Evolutionary conservation across 768 basidiomycete species (phyloP), one percentile per base, ranked within the genome.

Genomic region (Amanita jacksonii): DNA sequence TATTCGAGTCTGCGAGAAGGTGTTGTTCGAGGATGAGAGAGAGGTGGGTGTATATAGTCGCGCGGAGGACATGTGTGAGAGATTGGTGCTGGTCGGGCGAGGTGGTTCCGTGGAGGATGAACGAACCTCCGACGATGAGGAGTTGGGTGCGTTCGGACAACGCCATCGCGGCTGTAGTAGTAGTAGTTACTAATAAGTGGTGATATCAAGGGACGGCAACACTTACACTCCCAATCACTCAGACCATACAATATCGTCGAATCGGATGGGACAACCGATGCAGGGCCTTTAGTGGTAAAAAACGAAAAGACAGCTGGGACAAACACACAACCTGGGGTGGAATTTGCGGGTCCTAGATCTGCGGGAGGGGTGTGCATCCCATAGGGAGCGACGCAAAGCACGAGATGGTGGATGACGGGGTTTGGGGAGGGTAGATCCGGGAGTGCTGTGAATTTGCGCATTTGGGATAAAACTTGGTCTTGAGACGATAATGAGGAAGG

Each of bases 11-110:
- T 3, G 60, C 43, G 22, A 82, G 65, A 4, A 81, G 56, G 28
- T 72, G 67, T 53, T 81, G 78, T 52, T 83, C 81, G 12, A 83
- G 71, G 3, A 78, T 48, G 25, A 80, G 65, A 1, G 78, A 76
- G 1, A 80, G 65, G 51, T 78, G 73, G 7, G 68, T 54, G 54
- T 76, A 81, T 12, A 76, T 59, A 0, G 70, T 53, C 8, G 82
- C 51, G 12, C 73, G 69, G 12, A 85, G 72, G 13, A 74, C 60
- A 34, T 64, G 67, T 38, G 59, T 57, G 0, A 85, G 64, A 1
- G 66, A 46, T 3, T 52, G 49, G 49, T 79, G 67, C 42, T 76
- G 70, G 3, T 53, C 24, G 1, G 60, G 54, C 1, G 73, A 70
- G 9, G 57, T 57, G 10, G 72, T 51, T 8, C 73, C 77, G 48